Percentiles rank a stretch among this genome's conserved stretches.
phyloP scores from a whole-genome alignment of 192 early-diverging fungal genomes.

The Paraglomus brasilianum region DNA sequence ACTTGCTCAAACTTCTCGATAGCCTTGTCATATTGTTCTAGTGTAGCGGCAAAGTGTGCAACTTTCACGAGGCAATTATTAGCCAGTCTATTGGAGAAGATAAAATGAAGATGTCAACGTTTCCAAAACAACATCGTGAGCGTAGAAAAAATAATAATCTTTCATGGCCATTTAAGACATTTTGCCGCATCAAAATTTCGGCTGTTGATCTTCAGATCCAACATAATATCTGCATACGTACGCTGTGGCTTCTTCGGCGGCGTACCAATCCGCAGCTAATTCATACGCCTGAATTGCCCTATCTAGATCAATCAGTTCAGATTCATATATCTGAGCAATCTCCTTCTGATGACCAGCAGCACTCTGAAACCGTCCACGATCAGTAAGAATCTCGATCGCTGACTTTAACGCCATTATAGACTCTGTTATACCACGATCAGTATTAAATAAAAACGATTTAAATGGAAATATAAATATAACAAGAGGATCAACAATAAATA shows the following conservation, averaged over 20 bases:
- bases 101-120: no score
- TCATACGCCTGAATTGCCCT: slow-evolving; percentile 87
- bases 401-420: slow-evolving; percentile 70
- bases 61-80: slow-evolving; percentile 92
- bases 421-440: slow-evolving; percentile 47
- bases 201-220: not conserved
- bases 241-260: slow-evolving; percentile 87
- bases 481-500: not conserved
- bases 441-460: not conserved
- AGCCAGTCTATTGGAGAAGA: slow-evolving; percentile 59
- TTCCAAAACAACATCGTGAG: not conserved
- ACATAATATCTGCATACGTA: slow-evolving; percentile 53
- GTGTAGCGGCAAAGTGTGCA: slow-evolving; percentile 82
- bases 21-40: slow-evolving; percentile 87
- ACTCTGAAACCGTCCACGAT: slow-evolving; percentile 79
- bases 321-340: slow-evolving; percentile 90
- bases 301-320: slow-evolving; percentile 74
- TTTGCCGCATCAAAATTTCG: not conserved
- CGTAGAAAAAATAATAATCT: slow-evolving; percentile 1
- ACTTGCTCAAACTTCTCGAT: slow-evolving; percentile 89
- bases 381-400: slow-evolving; percentile 82
- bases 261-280: slow-evolving; percentile 89
- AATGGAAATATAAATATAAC: not conserved
- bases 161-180: slow-evolving; percentile 9
- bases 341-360: slow-evolving; percentile 95